Evolutionary conservation across 2,329 filamentous ascomycete genomes (phyloP), one percentile per base, ranked within the genome.

Genomic region (Oidium heveae): DNA sequence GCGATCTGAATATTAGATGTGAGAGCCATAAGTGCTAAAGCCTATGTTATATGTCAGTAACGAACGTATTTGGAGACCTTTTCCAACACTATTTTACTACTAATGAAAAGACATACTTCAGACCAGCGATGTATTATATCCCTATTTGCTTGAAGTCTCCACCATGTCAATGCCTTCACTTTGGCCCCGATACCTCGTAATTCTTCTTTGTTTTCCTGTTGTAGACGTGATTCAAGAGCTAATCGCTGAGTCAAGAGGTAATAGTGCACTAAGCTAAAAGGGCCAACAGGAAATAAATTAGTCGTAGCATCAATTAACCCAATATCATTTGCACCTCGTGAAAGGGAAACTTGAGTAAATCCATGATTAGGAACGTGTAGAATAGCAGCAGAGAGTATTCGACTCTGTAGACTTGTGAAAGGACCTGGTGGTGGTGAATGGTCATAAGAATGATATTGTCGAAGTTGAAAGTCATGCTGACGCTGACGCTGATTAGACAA

Each of bases 1-100:
- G 87, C 88, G 9, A 77, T 69, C 0, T 86, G 77, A 36, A 93
- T 74, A 66, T 89, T 83, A 57, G 74, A 77, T 0, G 86, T 84
- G 56, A 93, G 80, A 4, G 87, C 86, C 84, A 95, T 94, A 58
- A 94, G 72, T 4, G 86, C 87, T 2, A 96, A 74, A 47, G 89
- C 91, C 61, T 66, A 51, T 12, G 18, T n/a, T 28, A 4, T 16
- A 5, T 53, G 24, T 53, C 32, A 43, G 51, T 32, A 34, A 55
- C 24, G 49, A 18, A 18, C 6, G 4, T 15, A 24, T 15, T 24
- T 49, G 24, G 13, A n/a, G 18, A 13, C 12, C 24, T 4, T 24
- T 24, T 32, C 20, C 20, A 10, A 13, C 10, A n/a, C 22, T n/a
- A 4, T n/a, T 16, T 39, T 6, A 32, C 28, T 32, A 32, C 7